A percentile compares a stretch with the other conserved stretches of the same genome.
Conservation (phyloP, 2,329 filamentous ascomycete species). For the Colletotrichum melonis region DNA sequence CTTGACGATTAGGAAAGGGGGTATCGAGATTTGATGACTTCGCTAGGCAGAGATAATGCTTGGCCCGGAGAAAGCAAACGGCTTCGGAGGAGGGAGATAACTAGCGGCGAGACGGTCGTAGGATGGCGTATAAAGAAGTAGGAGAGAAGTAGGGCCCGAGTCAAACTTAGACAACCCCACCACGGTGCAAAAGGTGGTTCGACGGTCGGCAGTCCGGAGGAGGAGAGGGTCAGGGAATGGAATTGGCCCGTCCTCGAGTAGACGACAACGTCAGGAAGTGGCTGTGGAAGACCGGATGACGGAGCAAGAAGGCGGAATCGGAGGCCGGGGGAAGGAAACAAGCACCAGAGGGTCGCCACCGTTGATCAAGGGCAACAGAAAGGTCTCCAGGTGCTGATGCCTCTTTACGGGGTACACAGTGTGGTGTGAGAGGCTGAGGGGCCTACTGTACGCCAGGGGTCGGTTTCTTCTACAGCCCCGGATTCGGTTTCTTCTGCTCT, state of each 20-base stretch:
- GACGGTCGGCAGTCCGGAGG: slow-evolving; percentile 31
- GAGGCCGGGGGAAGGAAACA: slow-evolving; percentile 13
- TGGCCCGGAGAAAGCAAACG: slow-evolving; percentile 6
- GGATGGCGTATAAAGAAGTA: neutral
- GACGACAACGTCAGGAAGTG: slow-evolving; percentile 11
- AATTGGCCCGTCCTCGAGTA: slow-evolving; percentile 22
- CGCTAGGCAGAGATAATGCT: slow-evolving; percentile 5
- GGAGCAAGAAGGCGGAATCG: slow-evolving; percentile 27
- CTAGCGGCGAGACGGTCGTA: slow-evolving; percentile 6
- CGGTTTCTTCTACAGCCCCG: neutral
- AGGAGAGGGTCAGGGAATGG: slow-evolving; percentile 10
- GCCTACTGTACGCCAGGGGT: slow-evolving; percentile 11
- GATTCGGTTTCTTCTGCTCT: neutral
- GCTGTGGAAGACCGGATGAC: slow-evolving; percentile 23
- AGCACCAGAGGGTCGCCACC: slow-evolving; percentile 23
- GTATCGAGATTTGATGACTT: slow-evolving; percentile 8
- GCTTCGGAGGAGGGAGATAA: slow-evolving; percentile 1
- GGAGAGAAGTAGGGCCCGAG: slow-evolving; percentile 4
- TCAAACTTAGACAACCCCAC: slow-evolving; percentile 32
- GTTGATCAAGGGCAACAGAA: slow-evolving; percentile 24
- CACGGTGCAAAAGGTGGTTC: slow-evolving; percentile 30
- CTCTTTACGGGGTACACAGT: slow-evolving; percentile 15
- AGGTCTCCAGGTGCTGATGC: neutral
- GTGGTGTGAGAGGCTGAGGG: slow-evolving; percentile 24
- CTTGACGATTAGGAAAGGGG: slow-evolving; percentile 2